phyloP scores from a whole-genome alignment of 371 early-diverging fungal genomes.

The Mycotypha africana region DNA sequence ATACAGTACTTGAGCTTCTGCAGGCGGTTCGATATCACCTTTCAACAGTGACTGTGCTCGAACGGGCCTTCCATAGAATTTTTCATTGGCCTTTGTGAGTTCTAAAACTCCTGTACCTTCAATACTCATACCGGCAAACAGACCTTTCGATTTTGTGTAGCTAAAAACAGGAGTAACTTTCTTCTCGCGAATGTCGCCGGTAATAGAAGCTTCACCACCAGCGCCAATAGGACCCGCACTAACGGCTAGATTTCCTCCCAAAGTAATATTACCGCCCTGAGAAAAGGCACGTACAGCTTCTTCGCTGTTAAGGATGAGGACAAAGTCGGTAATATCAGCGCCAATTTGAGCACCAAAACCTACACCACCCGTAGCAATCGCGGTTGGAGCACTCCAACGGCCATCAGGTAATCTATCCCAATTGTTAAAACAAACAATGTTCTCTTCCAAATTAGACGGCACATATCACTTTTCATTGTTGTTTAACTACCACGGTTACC shows the following conservation, averaged over 20 bases:
- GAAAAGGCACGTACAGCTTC: constrained; percentile 75
- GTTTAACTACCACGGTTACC: too few species aligned
- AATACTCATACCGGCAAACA: constrained; percentile 66
- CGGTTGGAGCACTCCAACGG: constrained; percentile 57
- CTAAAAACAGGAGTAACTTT: constrained; percentile 51
- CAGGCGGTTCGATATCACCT: constrained; percentile 24
- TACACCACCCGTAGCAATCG: constrained; percentile 52
- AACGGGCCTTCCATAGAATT: constrained; percentile 47
- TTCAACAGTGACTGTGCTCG: constrained; percentile 44
- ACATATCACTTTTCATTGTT: too few species aligned
- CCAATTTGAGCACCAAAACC: constrained; percentile 80
- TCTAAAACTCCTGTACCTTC: constrained; percentile 56
- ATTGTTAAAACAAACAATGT: too few species aligned
- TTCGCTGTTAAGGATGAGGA: constrained; percentile 73
- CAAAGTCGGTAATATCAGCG: constrained; percentile 78
- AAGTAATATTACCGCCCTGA: constrained; percentile 69
- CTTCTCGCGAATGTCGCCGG: constrained; percentile 42
- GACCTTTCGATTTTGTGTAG: constrained; percentile 71
- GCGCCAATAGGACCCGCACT: constrained; percentile 80
- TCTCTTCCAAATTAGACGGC: too few species aligned
- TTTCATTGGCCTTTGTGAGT: constrained; percentile 47
- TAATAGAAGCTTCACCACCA: constrained; percentile 68
- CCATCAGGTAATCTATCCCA: constrained; percentile 34
- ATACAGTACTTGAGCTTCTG: constrained; percentile 28
- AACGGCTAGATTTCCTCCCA: constrained; percentile 65